Conservation (phyloP, 2,329 filamentous ascomycete genomes). For the Paecilomyces sp. region DNA sequence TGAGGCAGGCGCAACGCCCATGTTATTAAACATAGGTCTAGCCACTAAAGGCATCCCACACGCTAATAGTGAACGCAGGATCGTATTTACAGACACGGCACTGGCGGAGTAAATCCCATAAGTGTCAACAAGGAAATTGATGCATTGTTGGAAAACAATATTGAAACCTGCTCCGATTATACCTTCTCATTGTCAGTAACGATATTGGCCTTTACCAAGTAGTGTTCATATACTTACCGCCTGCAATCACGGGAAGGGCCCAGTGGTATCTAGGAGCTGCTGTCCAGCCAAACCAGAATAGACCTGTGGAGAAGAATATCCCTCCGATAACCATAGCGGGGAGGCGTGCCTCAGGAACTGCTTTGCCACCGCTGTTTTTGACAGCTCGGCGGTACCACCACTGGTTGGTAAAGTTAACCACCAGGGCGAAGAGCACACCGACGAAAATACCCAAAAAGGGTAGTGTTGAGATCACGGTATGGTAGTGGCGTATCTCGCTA, state of each 20-base stretch:
- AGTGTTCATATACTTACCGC: background rate
- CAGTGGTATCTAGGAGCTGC: background rate
- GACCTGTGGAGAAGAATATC: slow-evolving; percentile 4
- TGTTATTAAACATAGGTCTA: slow-evolving; percentile 28
- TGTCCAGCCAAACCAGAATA: slow-evolving; percentile 3
- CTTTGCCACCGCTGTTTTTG: slow-evolving; percentile 16
- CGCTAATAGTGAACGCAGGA: slow-evolving; percentile 34
- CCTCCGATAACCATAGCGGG: slow-evolving; percentile 10
- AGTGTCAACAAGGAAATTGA: slow-evolving; percentile 37
- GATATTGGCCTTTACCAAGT: background rate
- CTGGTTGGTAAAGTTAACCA: slow-evolving; percentile 33
- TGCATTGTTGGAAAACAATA: slow-evolving; percentile 23
- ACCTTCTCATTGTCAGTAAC: background rate
- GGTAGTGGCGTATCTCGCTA: slow-evolving; percentile 28
- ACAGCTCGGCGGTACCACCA: slow-evolving; percentile 26
- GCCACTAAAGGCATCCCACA: slow-evolving; percentile 22
- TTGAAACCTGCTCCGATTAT: slow-evolving; percentile 11
- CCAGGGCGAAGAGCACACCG: slow-evolving; percentile 31
- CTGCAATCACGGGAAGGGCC: background rate
- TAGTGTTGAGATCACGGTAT: slow-evolving; percentile 27
- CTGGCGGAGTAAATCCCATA: slow-evolving; percentile 32
- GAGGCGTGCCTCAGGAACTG: slow-evolving; percentile 25
- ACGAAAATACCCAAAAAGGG: slow-evolving; percentile 37
- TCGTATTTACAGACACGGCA: slow-evolving; percentile 36
- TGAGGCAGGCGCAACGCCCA: slow-evolving; percentile 2